Evolutionary conservation across 2,329 filamentous ascomycete genomes (phyloP), one percentile per base, ranked within the genome.

Genomic region (Calonectria pseudoturangicola): DNA sequence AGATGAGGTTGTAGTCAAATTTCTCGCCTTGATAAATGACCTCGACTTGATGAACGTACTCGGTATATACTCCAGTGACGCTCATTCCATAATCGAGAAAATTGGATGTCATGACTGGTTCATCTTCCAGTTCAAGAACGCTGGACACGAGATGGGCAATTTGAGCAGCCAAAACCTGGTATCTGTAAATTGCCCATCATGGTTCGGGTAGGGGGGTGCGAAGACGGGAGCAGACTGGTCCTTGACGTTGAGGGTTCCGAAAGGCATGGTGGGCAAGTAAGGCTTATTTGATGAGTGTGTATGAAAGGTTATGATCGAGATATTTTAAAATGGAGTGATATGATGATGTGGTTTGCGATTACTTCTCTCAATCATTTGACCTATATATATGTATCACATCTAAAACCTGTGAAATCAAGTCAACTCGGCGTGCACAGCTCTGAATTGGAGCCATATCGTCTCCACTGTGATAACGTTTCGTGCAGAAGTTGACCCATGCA

Each of bases 11-110:
- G 51, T 56, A 73, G 18, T 71, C 51, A 33, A 56, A 73, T 39
- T 67, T 71, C 16, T 73, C 62, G 15, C 68, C 71, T 33, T 71
- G 54, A 54, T 71, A 73, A 4, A 28, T 70, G 9, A 73, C 71
- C 39, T 73, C 67, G 30, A 73, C 71, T 25, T 73, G 71, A 15
- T 71, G 67, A 41, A 64, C 71, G 15, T 67, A 73, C 36, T 73
- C 71, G 36, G 15, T 73, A 25, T 73, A 73, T 7, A 51, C 28
- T 16, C 67, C 71, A 13, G 56, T 39, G 18, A 39, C 45, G 25
- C 71, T 73, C 67, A 71, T 70, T n/a, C 62, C 71, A 5, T 73
- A 73, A 39, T 33, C 70, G 10, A 70, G 62, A 15, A 73, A 71
- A 13, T 56, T 15, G 1, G 67, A 73, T 3, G 67, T 73, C 45